A percentile compares a stretch with the other conserved stretches of the same genome.
These are phyloP conservation scores for Calonectria leucothoes DNA, from an alignment of 2,329 filamentous ascomycete species.

Conservation along the genomic window DNA sequence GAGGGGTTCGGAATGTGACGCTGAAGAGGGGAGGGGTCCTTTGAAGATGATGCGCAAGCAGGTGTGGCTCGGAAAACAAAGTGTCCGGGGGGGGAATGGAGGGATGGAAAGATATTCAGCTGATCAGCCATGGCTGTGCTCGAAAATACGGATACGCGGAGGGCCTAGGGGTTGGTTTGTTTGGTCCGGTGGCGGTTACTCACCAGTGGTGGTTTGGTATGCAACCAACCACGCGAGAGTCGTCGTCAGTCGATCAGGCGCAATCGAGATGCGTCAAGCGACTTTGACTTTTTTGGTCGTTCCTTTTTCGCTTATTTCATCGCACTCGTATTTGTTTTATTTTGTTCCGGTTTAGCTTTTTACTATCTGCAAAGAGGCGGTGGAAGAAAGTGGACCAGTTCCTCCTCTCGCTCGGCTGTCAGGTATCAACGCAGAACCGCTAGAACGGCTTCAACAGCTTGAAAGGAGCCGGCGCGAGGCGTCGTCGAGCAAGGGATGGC, in stretches of 20 bases:
- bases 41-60: background rate
- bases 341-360: background rate
- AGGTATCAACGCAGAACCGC: background rate
- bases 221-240: background rate
- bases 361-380: background rate
- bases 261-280: background rate
- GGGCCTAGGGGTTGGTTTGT: background rate
- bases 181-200: background rate
- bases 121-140: conserved; percentile 38
- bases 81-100: background rate
- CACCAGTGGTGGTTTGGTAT: background rate
- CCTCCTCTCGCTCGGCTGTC: background rate
- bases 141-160: background rate
- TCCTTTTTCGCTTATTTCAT: background rate
- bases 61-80: conserved; percentile 16
- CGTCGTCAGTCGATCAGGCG: conserved; percentile 15
- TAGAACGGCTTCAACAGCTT: background rate
- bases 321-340: background rate
- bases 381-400: background rate
- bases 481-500: too few relatives aligned
- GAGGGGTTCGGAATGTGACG: background rate
- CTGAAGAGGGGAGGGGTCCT: too few relatives aligned
- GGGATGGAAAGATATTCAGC: conserved; percentile 32
- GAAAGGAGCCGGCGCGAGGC: background rate
- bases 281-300: background rate